Evolutionary conservation across 2,329 filamentous ascomycete species (phyloP).

Genomic region (Aureobasidium sp.): DNA sequence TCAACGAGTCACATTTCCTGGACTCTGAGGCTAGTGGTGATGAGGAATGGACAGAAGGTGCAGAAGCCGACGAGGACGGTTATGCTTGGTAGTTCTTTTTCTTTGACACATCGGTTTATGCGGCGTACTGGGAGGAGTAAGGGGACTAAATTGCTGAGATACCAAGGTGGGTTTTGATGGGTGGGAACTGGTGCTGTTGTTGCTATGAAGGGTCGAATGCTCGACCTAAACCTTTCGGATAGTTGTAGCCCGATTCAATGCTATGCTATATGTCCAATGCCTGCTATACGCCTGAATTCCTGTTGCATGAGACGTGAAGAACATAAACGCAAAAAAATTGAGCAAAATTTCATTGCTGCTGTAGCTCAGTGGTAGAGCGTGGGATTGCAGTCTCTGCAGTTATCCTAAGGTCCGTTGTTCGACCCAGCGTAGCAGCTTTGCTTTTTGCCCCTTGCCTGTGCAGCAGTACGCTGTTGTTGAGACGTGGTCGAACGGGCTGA

Average conservation of each 20-base stretch:
- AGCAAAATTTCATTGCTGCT: neutral
- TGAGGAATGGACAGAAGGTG: slow-evolving; percentile 49
- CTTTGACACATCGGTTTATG: neutral
- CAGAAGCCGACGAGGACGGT: slow-evolving; percentile 35
- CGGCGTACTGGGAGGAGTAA: neutral
- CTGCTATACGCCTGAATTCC: rapidly evolving
- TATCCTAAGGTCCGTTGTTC: slow-evolving; percentile 13
- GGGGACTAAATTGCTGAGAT: neutral
- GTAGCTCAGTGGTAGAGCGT: slow-evolving; percentile 13
- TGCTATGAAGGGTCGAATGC: neutral
- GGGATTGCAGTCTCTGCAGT: slow-evolving; percentile 11
- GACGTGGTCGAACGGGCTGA: neutral
- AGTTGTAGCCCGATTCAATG: neutral
- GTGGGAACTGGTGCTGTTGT: neutral
- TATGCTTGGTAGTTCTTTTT: slow-evolving; percentile 27
- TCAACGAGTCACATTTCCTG: slow-evolving; percentile 64
- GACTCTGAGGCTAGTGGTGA: slow-evolving; percentile 51
- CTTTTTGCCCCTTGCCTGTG: neutral
- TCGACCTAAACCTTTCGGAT: neutral
- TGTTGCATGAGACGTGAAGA: neutral
- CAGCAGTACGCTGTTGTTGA: neutral
- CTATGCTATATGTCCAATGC: too few relatives aligned
- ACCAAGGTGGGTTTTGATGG: neutral
- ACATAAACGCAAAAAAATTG: neutral
- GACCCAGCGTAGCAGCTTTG: slow-evolving; percentile 12